Evolutionary conservation across 306 rosid genomes (phyloP), one percentile per base, ranked within the genome.

Genomic region (Biancaea sappan): DNA sequence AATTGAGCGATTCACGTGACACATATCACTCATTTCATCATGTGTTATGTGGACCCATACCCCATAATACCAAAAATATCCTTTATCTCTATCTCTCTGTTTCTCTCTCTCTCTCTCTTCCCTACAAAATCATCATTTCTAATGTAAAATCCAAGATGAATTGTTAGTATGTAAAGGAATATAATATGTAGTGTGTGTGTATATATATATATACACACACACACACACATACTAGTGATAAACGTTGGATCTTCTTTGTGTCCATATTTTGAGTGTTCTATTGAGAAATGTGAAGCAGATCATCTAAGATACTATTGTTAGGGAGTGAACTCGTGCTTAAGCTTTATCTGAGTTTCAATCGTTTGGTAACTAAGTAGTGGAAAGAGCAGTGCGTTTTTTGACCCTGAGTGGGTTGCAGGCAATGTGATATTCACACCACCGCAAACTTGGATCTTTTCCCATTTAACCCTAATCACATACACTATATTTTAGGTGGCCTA

Each of bases 381-480:
- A 19, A 62, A 35, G 44, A 0, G 63, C 73, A 0, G 62, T 18
- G 8, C 85, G 66, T 21, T 73, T 60, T 31, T 76, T 81, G 10
- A 81, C 66, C 0, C 85, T 82, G 0, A 22, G 48, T 2, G 82
- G 85, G n/a, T 82, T 82, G 16, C n/a, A n/a, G n/a, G n/a, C n/a
- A n/a, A n/a, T n/a, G n/a, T n/a, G n/a, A n/a, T n/a, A n/a, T n/a
- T n/a, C n/a, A n/a, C n/a, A n/a, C n/a, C n/a, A n/a, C n/a, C n/a
- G n/a, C n/a, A n/a, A n/a, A n/a, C n/a, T n/a, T n/a, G n/a, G n/a
- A n/a, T n/a, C n/a, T n/a, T n/a, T n/a, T n/a, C n/a, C n/a, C n/a
- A n/a, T n/a, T n/a, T n/a, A n/a, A n/a, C n/a, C n/a, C n/a, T n/a
- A n/a, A n/a, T n/a, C n/a, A n/a, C n/a, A n/a, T n/a, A n/a, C n/a